Conservation (phyloP, 2,329 filamentous ascomycete genomes). For the Trichoderma sp. region DNA sequence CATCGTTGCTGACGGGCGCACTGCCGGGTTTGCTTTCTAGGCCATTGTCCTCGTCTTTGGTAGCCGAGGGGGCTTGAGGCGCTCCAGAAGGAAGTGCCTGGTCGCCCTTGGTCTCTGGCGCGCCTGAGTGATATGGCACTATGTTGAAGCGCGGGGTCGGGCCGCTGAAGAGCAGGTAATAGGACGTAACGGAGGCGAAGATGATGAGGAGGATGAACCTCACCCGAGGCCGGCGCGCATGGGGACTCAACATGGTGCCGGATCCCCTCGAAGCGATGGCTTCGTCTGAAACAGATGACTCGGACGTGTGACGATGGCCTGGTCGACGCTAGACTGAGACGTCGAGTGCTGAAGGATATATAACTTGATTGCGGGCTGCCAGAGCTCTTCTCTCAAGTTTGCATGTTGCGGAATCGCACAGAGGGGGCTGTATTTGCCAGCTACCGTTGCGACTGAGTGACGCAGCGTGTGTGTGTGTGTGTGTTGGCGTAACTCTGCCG, state of each 20-base stretch:
- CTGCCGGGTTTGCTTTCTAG: background rate
- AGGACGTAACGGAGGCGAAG: conserved; percentile 46
- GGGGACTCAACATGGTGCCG: conserved; percentile 41
- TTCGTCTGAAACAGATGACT: conserved; percentile 7
- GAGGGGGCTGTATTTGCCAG: conserved; percentile 25
- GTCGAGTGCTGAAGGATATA: conserved; percentile 1
- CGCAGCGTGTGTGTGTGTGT: background rate
- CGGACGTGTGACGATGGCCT: background rate
- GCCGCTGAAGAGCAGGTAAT: conserved; percentile 48
- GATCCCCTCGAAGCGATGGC: conserved; percentile 29
- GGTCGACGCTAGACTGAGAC: background rate
- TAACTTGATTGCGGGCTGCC: conserved; percentile 17
- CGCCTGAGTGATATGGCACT: conserved; percentile 38
- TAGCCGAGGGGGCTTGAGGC: background rate
- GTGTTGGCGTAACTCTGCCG: conserved; percentile 9
- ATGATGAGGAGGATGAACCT: conserved; percentile 47
- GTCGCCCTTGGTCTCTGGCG: background rate
- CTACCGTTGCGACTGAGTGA: conserved; percentile 36
- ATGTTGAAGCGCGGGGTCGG: conserved; percentile 41
- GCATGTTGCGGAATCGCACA: conserved; percentile 19
- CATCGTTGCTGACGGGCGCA: background rate
- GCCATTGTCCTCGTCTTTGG: background rate
- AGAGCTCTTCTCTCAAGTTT: conserved; percentile 22
- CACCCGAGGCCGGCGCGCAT: conserved; percentile 44
- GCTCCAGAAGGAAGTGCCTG: background rate